Base-by-base conservation (phyloP, 1,284 basidiomycete genomes). In the Sporisorium exsertum region DNA sequence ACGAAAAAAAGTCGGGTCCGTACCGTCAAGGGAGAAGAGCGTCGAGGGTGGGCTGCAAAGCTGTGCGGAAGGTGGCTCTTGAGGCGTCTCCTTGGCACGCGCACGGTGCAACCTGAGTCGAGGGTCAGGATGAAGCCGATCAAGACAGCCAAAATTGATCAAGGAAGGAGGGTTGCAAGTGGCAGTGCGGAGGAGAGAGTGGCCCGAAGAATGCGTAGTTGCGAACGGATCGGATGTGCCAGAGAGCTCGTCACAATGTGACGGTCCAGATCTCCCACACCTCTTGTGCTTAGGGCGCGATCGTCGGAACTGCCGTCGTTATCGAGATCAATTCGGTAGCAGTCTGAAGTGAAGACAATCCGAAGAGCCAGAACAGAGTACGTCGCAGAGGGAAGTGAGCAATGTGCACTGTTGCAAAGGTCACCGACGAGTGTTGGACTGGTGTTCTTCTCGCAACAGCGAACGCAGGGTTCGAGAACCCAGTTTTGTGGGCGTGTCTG, bases 391-490 rank as follows among this genome's bases (percentile, higher is more conserved):
- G n/a, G 16, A 46, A 26, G 42, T 10, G 43, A 20, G 18, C 6
- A 22, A 15, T 24, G 15, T 15, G 8, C 26, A 24, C 16, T 16
- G 5, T 29, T 32, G 5, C 15, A 18, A 32, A 27, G 27, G 13
- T 40, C 18, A 40, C 5, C 26, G 7, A 49, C 35, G 22, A 32
- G 47, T 49, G 47, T 49, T 49, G 47, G 45, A 24, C 24, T 47
- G 45, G 10, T 24, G 13, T 46, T 24, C 45, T 46, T 26, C 15
- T 24, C 24, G 35, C 15, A 10, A 12, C 35, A 37, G 22, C 22
- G 22, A 27, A 18, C 46, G 24, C 47, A 49, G 47, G 47, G 47
- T 49, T 49, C 47, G 32, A 20, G 32, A 29, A n/a, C n/a, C n/a
- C n/a, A n/a, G n/a, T n/a, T n/a, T n/a, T n/a, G n/a, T n/a, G n/a